Evolutionary conservation across 2,329 filamentous ascomycete genomes (phyloP).

Genomic region (Penicillium sp.): DNA sequence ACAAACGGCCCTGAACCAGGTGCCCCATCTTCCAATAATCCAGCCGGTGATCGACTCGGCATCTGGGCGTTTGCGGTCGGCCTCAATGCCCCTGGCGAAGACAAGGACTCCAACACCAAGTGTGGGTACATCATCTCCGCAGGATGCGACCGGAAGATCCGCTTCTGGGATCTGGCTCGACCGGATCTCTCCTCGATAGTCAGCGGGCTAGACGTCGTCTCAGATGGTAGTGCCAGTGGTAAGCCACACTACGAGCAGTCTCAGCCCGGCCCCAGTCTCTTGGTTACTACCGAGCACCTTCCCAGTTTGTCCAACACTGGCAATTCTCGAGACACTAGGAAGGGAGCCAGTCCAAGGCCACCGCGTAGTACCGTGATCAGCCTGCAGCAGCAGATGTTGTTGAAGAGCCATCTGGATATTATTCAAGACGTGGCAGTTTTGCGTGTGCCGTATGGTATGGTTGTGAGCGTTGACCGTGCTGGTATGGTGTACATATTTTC

Average conservation of each 20-base stretch:
- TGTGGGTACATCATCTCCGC: constrained; percentile 83
- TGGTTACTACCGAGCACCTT: constrained; percentile 64
- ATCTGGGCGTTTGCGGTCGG: constrained; percentile 73
- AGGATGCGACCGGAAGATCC: constrained; percentile 83
- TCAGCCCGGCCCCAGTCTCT: constrained; percentile 62
- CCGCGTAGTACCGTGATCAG: constrained; percentile 81
- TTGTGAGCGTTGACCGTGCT: constrained; percentile 81
- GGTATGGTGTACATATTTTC: constrained; percentile 83
- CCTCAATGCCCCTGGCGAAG: constrained; percentile 66
- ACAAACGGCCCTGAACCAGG: constrained; percentile 38
- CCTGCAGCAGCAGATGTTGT: constrained; percentile 78
- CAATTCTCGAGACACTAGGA: constrained; percentile 30
- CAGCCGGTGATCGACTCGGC: constrained; percentile 45
- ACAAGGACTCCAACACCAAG: constrained; percentile 54
- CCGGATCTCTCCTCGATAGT: constrained; percentile 76
- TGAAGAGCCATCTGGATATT: constrained; percentile 82
- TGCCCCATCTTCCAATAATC: constrained; percentile 15
- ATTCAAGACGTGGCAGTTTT: constrained; percentile 86
- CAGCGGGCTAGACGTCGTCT: constrained; percentile 70
- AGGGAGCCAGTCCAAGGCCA: constrained; percentile 47
- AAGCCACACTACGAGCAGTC: constrained; percentile 69
- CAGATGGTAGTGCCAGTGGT: constrained; percentile 44
- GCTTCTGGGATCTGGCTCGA: constrained; percentile 86
- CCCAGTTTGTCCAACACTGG: constrained; percentile 40
- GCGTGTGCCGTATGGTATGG: constrained; percentile 88